Base-by-base conservation (phyloP, 495 filamentous ascomycete genomes). In the Glonium stellatum region DNA sequence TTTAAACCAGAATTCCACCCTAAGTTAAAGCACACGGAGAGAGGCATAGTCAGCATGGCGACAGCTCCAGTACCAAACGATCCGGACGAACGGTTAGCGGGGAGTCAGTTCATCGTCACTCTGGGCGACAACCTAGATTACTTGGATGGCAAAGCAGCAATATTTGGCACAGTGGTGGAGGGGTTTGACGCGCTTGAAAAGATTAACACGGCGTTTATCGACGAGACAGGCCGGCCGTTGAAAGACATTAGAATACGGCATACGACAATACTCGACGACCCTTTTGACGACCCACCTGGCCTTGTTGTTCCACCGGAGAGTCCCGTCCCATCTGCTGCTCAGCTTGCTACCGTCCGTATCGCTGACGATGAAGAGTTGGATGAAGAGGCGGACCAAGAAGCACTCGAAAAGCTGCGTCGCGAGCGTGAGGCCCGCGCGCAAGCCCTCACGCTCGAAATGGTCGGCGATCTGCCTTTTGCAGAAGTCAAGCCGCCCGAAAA, bases 401-500 rank as follows among this genome's bases (percentile, higher is more conserved):
- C 82, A 23, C 79, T 88, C 53, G 93, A 97, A 70, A 87, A 84
- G 70, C 76, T 82, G 53, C 84, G 92, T 27, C 84, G 90, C 39
- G 92, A 97, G 69, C 83, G 92, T 27, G 93, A 98, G 70, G 95
- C 95, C 1, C 84, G 90, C 59, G 93, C 93, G 4, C 93, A 97
- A 70, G 93, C 93, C 1, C 72, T 98, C 62, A 98, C 93, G 0
- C 78, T 98, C 44, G 93, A 98, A 71, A 96, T 98, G 87, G 91
- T 98, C 71, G 93, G 93, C 22, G 93, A 98, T 73, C 79, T 98
- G 58, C 95, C 93, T 11, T 98, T 96, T 70, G 93, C 93, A 57
- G 93, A 97, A 74, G 92, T 98, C 71, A 96, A 95, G 62, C 93
- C 93, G 5, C 93, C 93, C 0, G 93, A 98, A 74, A 97, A 98